Conservation (phyloP, 192 early-diverging fungal species). For the Backusella circina region DNA sequence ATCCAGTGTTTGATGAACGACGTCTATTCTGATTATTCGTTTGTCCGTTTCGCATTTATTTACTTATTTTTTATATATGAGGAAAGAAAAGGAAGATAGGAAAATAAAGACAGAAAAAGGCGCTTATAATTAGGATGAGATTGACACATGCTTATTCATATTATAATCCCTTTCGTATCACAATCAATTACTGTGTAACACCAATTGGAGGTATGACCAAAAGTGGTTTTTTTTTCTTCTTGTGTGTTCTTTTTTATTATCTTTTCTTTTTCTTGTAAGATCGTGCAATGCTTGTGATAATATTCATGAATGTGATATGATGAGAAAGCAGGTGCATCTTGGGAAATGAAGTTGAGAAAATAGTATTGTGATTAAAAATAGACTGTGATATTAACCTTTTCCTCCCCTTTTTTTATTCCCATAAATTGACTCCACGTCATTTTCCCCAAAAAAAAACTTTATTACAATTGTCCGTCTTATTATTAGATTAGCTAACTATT, state of each 20-base stretch:
- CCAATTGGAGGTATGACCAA: background rate
- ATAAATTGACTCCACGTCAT: too few species aligned
- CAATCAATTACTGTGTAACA: background rate
- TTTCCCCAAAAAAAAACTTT: background rate
- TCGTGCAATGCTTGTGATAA: background rate
- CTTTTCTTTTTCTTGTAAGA: background rate
- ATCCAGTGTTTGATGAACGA: background rate
- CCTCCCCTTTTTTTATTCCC: too few species aligned
- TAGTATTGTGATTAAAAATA: background rate
- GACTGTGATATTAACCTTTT: background rate
- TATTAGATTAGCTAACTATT: background rate
- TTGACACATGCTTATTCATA: slow-evolving; percentile 1
- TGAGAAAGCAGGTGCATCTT: background rate
- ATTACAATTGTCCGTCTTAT: background rate
- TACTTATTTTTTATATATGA: background rate
- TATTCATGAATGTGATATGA: background rate
- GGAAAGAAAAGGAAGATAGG: background rate
- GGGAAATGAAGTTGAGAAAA: too few species aligned
- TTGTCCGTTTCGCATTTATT: slow-evolving; percentile 1
- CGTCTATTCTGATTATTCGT: background rate
- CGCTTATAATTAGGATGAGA: background rate
- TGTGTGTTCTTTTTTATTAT: background rate
- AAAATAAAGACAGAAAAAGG: background rate
- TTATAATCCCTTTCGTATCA: background rate
- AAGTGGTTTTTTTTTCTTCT: background rate